Evolutionary conservation across 73 alveolate species (phyloP).

Genomic region (Urostyla sp.): DNA sequence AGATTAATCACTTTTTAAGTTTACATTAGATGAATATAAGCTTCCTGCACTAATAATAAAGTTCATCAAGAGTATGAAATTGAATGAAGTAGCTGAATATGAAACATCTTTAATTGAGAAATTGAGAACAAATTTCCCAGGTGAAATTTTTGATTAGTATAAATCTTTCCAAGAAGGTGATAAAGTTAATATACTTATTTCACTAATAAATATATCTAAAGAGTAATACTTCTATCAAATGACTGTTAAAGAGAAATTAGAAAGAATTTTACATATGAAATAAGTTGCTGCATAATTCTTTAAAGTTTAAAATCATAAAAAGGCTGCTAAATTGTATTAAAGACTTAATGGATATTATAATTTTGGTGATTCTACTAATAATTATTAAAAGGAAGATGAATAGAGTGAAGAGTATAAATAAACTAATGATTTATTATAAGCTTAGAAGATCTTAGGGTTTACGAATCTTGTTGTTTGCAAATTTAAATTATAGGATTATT

Average conservation of each 20-base stretch:
- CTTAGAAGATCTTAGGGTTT: conserved; percentile 26
- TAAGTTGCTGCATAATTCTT: conserved; percentile 65
- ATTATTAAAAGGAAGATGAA: conserved; percentile 67
- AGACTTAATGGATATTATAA: conserved; percentile 68
- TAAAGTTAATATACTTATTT: background rate
- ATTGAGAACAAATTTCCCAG: conserved; percentile 49
- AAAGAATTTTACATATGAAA: conserved; percentile 23
- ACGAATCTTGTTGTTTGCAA: conserved; percentile 68
- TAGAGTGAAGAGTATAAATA: conserved; percentile 37
- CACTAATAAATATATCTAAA: conserved; percentile 13
- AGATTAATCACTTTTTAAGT: background rate
- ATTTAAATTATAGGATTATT: conserved; percentile 48
- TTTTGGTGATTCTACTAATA: conserved; percentile 66
- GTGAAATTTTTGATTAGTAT: conserved; percentile 21
- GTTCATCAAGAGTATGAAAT: conserved; percentile 54
- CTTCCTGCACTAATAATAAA: conserved; percentile 60
- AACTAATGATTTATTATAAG: background rate
- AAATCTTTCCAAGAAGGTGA: conserved; percentile 34
- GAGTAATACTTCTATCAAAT: conserved; percentile 51
- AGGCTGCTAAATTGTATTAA: conserved; percentile 66
- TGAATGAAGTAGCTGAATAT: conserved; percentile 47
- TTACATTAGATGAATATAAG: conserved; percentile 38
- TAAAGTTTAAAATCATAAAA: conserved; percentile 39
- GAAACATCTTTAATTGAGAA: conserved; percentile 36
- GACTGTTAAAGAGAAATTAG: conserved; percentile 32